Evolutionary conservation across 306 rosid species (phyloP).

Genomic region (Aeschynomene evenia): DNA sequence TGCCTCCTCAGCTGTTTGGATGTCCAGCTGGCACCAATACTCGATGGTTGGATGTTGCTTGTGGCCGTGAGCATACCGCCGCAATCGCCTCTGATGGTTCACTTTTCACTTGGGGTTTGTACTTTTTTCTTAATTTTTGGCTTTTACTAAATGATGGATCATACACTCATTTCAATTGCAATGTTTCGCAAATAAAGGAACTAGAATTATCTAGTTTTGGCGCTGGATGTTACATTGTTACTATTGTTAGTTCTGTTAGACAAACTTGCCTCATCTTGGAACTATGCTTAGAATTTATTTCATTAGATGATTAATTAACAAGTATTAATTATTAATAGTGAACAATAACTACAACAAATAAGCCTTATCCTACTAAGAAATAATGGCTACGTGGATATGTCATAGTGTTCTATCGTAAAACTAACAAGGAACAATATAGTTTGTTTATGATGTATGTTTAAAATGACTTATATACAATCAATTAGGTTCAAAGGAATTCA

Average conservation of each 20-base stretch:
- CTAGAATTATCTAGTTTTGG: background rate
- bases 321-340: background rate
- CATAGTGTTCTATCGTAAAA: background rate
- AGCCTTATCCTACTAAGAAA: background rate
- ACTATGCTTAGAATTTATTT: conserved; percentile 3
- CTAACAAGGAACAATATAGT: background rate
- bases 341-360: background rate
- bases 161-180: background rate
- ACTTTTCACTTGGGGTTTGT: conserved; percentile 85
- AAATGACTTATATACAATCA: too few relatives aligned
- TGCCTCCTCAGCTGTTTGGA: conserved; percentile 73
- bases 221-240: background rate
- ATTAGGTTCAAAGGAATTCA: background rate
- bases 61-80: conserved; percentile 95
- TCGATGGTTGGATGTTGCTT: conserved; percentile 84
- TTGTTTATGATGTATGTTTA: too few relatives aligned
- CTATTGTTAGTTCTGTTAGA: background rate
- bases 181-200: background rate
- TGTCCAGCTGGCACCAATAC: conserved; percentile 71
- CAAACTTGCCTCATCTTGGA: background rate
- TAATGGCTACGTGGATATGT: background rate
- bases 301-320: background rate
- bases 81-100: conserved; percentile 89
- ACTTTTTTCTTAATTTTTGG: background rate
- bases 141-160: background rate